Conservation (phyloP, 139 green algal species). For the Haematococcus sp. region DNA sequence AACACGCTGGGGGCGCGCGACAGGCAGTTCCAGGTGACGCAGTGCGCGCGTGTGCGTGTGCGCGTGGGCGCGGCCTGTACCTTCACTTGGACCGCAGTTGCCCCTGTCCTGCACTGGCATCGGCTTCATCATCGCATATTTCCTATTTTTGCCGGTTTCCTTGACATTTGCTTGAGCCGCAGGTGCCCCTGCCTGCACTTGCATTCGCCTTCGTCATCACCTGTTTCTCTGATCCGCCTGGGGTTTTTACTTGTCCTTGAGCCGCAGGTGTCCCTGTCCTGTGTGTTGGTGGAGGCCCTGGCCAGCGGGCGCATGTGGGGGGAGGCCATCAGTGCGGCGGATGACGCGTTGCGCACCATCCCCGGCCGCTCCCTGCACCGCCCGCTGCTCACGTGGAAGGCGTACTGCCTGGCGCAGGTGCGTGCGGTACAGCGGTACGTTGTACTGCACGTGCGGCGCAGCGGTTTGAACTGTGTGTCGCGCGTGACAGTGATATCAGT, state of each 20-base stretch:
- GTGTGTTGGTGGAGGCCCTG: slow-evolving; percentile 47
- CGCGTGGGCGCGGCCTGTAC: background rate
- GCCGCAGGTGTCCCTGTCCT: slow-evolving; percentile 46
- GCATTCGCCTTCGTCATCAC: too few species aligned
- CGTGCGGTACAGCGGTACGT: background rate
- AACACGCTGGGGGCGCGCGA: slow-evolving; percentile 35
- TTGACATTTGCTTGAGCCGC: too few species aligned
- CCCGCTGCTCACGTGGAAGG: slow-evolving; percentile 46
- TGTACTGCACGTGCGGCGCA: background rate
- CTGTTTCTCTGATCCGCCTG: too few species aligned
- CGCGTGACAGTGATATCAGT: background rate
- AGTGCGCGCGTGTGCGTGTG: background rate
- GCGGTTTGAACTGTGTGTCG: background rate
- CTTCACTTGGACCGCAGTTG: background rate
- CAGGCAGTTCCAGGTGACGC: slow-evolving; percentile 43
- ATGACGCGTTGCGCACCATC: slow-evolving; percentile 29
- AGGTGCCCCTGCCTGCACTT: too few species aligned
- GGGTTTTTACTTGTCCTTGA: too few species aligned
- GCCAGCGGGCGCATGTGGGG: slow-evolving; percentile 33
- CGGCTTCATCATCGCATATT: too few species aligned
- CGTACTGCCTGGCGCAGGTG: slow-evolving; percentile 29
- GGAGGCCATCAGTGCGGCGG: slow-evolving; percentile 25
- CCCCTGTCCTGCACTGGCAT: background rate
- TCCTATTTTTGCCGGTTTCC: background rate
- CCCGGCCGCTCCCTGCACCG: slow-evolving; percentile 22